phyloP scores from a whole-genome alignment of 2,329 filamentous ascomycete genomes.

The Monosporascus sp. region DNA sequence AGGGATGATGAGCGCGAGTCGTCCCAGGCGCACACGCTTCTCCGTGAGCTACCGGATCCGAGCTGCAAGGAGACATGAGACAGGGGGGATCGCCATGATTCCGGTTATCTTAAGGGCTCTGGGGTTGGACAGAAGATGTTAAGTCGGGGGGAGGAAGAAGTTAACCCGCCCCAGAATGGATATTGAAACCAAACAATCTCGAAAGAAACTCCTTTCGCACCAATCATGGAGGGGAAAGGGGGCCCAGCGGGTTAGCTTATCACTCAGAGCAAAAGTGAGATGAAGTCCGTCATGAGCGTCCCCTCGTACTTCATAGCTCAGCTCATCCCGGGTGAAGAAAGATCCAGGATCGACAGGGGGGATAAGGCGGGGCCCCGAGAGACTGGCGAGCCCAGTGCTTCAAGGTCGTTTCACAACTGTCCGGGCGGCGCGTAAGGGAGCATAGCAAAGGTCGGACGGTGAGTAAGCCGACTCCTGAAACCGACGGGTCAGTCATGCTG shows the following conservation, averaged over 20 bases:
- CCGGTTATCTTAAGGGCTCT: neutral
- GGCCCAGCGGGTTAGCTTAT: constrained; percentile 6
- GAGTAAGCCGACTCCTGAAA: too few species aligned
- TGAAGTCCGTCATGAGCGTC: constrained; percentile 10
- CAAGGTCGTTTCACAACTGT: too few species aligned
- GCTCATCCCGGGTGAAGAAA: constrained; percentile 2
- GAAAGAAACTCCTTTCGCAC: constrained; percentile 7
- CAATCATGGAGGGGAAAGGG: constrained; percentile 10
- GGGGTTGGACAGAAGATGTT: constrained; percentile 1
- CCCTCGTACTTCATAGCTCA: too few species aligned
- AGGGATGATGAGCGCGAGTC: constrained; percentile 9
- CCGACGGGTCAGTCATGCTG: too few species aligned
- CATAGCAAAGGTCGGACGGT: too few species aligned
- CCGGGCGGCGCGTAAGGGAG: too few species aligned
- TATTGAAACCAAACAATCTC: constrained; percentile 22
- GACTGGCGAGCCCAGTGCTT: too few species aligned
- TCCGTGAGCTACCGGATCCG: constrained; percentile 18
- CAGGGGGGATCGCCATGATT: neutral
- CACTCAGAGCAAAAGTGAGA: constrained; percentile 13
- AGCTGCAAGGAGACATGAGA: constrained; percentile 12
- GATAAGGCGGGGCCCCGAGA: constrained; percentile 1
- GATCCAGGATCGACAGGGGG: constrained; percentile 5
- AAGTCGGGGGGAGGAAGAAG: constrained; percentile 3
- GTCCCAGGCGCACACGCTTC: constrained; percentile 8
- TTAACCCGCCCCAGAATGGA: neutral